Evolutionary conservation across 495 filamentous ascomycete genomes (phyloP).

Genomic region (Copromyces sp.): DNA sequence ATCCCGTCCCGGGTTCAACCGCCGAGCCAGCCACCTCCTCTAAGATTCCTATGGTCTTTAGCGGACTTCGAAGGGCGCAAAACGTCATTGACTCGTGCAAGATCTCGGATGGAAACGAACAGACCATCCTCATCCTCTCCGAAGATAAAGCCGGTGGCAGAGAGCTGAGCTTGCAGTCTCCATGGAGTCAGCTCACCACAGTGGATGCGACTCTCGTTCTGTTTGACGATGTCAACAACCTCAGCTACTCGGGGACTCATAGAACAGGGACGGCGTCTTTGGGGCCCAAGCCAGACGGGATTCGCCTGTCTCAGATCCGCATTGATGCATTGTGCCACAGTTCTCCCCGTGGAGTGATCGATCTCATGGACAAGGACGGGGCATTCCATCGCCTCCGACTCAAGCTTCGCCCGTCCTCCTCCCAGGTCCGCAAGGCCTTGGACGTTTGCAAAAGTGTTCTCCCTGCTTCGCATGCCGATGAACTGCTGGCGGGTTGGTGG

Average conservation of each 20-base stretch:
- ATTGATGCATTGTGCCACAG: conserved; percentile 35
- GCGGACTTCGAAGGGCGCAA: conserved; percentile 38
- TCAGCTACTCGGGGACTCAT: conserved; percentile 29
- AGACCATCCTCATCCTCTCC: conserved; percentile 59
- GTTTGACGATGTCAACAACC: conserved; percentile 26
- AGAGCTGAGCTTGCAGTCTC: conserved; percentile 61
- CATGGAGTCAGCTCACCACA: conserved; percentile 56
- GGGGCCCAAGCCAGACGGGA: conserved; percentile 1
- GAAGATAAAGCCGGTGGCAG: conserved; percentile 50
- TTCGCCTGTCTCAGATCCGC: conserved; percentile 22
- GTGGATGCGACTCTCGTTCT: conserved; percentile 39
- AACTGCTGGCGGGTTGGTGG: conserved; percentile 64
- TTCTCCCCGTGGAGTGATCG: conserved; percentile 46
- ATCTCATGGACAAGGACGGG: conserved; percentile 51
- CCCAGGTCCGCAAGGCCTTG: conserved; percentile 48
- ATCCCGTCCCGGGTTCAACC: conserved; percentile 5
- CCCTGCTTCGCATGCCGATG: conserved; percentile 50
- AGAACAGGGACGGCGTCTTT: not conserved
- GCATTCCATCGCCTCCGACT: conserved; percentile 56
- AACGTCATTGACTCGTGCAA: conserved; percentile 67
- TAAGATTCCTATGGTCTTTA: conserved; percentile 27
- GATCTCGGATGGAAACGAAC: conserved; percentile 53
- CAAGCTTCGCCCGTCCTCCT: conserved; percentile 52
- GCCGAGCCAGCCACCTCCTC: conserved; percentile 1
- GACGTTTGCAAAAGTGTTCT: conserved; percentile 53